Percentiles rank a stretch among this genome's conserved stretches.
These are phyloP conservation scores for Oemleria cerasiformis DNA, from an alignment of 306 rosid species.

Conservation along the genomic window DNA sequence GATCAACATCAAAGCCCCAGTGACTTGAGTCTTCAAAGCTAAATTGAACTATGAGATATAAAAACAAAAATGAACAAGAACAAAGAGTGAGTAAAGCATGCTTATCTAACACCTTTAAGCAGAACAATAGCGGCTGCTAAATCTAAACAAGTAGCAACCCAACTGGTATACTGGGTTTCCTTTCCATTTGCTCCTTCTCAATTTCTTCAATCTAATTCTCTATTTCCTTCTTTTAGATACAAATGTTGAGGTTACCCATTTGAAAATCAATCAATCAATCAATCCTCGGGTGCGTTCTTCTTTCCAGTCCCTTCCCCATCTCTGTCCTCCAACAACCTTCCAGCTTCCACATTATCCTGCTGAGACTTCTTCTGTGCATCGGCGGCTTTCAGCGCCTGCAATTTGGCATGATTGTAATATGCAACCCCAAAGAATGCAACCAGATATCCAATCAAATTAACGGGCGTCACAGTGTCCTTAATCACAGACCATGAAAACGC, in stretches of 20 bases:
- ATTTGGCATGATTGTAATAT: slow-evolving; percentile 82
- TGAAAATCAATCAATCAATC: slow-evolving; percentile 23
- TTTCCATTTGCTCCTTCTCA: slow-evolving; percentile 4
- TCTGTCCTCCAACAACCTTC: slow-evolving; percentile 78
- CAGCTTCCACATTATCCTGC: slow-evolving; percentile 83
- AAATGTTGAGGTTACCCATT: slow-evolving; percentile 22
- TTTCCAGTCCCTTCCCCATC: slow-evolving; percentile 55
- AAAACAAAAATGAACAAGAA: not conserved
- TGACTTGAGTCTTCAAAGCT: not conserved
- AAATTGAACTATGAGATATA: slow-evolving; percentile 11
- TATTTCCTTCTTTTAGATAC: not conserved
- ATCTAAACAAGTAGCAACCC: slow-evolving; percentile 4
- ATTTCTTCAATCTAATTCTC: slow-evolving; percentile 10
- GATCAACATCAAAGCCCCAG: slow-evolving; percentile 5
- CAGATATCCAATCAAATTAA: slow-evolving; percentile 81
- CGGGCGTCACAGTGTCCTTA: slow-evolving; percentile 79
- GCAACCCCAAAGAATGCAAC: slow-evolving; percentile 85
- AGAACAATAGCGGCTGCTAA: slow-evolving; percentile 19
- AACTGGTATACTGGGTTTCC: not conserved
- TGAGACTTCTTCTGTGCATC: slow-evolving; percentile 90
- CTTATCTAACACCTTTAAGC: slow-evolving; percentile 13
- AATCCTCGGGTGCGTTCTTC: slow-evolving; percentile 62
- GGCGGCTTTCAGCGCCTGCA: slow-evolving; percentile 84
- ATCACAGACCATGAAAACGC: slow-evolving; percentile 98
- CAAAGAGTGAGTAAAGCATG: slow-evolving; percentile 1